Base-by-base conservation (phyloP, 129 eudicot genomes). In the Pittosporum tobira region DNA sequence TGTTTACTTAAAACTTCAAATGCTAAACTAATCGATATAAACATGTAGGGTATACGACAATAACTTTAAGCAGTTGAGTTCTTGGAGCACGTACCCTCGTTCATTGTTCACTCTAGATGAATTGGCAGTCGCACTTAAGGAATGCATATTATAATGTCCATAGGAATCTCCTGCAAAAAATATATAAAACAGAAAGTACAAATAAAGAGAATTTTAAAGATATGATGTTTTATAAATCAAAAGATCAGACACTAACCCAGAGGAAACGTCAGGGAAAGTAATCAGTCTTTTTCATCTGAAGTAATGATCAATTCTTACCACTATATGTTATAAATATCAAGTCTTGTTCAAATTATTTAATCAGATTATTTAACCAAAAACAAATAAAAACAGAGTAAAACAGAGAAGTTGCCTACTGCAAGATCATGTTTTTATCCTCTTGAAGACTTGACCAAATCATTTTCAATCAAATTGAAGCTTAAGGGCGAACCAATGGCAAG, bases 91-190 rank as follows among this genome's bases (percentile, higher is more conserved):
- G n/a, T 71, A 81, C 94, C 81, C 77, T 57, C 45, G 70, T 46
- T 75, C 86, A 61, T 48, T 57, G 61, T 73, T 76, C 48, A 73
- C 28, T 67, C 79, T 68, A 18, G 77, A 48, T 21, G 95, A 85
- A 68, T 57, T 78, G 21, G 75, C 61, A 59, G 77, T 76, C 2
- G 84, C 64, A 48, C 81, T 81, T 31, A 79, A 64, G 2, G 80
- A 66, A 60, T 68, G 77, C 68, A 78, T 31, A 57, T 64, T 75
- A 71, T 75, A 79, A 37, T 49, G 72, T 61, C 73, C 85, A 63
- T 61, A 81, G 18, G 95, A 79, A 71, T 71, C 85, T 30, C 82
- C 87, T 80, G 20, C 63, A 23, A 67, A 23, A n/a, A n/a, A n/a
- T n/a, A n/a, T n/a, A n/a, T 19, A 25, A 3, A 42, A 13, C 46